phyloP scores from a whole-genome alignment of 225 moss, liverwort and hornwort species.

The Takakia lepidozioides region DNA sequence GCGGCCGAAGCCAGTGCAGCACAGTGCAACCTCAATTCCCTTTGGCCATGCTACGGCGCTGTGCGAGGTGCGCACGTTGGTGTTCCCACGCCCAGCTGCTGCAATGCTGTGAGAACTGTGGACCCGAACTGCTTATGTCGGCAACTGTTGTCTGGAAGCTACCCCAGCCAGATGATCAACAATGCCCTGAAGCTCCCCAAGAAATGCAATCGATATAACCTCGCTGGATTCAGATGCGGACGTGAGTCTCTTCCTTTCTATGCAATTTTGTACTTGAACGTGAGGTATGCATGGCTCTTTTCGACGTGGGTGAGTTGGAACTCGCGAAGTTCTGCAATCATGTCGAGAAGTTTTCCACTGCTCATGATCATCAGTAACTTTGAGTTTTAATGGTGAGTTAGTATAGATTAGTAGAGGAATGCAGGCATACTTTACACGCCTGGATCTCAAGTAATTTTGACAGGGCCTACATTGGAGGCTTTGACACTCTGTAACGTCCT shows the following conservation, averaged over 20 bases:
- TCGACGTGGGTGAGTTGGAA: no score
- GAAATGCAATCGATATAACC: conserved; percentile 31
- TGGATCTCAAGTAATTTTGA: no score
- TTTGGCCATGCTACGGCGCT: conserved; percentile 18
- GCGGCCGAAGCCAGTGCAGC: conserved; percentile 4
- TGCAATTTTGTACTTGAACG: no score
- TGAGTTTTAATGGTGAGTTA: no score
- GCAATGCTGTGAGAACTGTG: conserved; percentile 13
- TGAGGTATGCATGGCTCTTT: no score
- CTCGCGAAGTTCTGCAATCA: no score
- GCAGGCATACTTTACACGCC: no score
- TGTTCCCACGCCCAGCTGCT: conserved; percentile 14
- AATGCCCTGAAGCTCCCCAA: conserved; percentile 33
- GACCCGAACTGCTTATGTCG: conserved; percentile 22
- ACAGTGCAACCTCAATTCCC: conserved; percentile 12
- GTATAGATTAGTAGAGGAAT: no score
- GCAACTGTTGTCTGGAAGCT: conserved; percentile 14
- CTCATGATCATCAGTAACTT: no score
- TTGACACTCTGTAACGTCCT: no score
- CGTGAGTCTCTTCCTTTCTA: conserved; percentile 6
- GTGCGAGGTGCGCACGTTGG: conserved; percentile 17
- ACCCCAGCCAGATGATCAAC: conserved; percentile 27
- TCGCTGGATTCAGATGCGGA: conserved; percentile 29
- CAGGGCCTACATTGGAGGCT: no score
- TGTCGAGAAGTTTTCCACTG: no score